A percentile compares a stretch with the other conserved stretches of the same genome.
These are phyloP conservation scores for Juncus inflexus DNA, from an alignment of 176 grass and related monocot genomes.

Conservation along the genomic window DNA sequence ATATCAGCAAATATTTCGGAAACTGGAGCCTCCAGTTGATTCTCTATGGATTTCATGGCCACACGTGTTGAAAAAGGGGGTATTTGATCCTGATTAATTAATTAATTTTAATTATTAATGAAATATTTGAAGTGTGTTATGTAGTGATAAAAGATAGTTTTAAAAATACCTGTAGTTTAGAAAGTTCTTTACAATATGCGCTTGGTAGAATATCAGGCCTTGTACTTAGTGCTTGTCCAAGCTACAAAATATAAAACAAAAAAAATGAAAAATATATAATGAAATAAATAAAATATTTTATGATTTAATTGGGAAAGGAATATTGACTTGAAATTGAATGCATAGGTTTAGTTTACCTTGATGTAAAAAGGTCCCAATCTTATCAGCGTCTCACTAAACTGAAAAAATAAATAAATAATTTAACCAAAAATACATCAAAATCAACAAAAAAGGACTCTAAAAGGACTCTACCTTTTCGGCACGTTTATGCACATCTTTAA, in stretches of 20 bases:
- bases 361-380: slow-evolving; percentile 86
- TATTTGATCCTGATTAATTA: slow-evolving; percentile 79
- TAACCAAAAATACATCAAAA: not conserved
- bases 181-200: slow-evolving; percentile 90
- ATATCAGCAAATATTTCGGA: slow-evolving; percentile 84
- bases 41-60: slow-evolving; percentile 78
- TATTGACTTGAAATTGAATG: slow-evolving; percentile 4
- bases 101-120: not conserved
- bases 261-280: slow-evolving; percentile 10
- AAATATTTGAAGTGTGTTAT: not conserved
- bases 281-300: slow-evolving; percentile 11
- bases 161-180: slow-evolving; percentile 67
- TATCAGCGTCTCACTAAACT: slow-evolving; percentile 90
- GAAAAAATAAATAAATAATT: slow-evolving; percentile 39
- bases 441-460: slow-evolving; percentile 3
- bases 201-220: slow-evolving; percentile 76
- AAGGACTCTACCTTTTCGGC: slow-evolving; percentile 62
- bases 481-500: slow-evolving; percentile 50
- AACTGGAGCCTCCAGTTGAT: slow-evolving; percentile 66
- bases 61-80: slow-evolving; percentile 82
- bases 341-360: slow-evolving; percentile 50
- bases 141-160: not conserved
- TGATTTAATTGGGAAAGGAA: not conserved
- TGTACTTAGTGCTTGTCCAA: slow-evolving; percentile 95
- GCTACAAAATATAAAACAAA: slow-evolving; percentile 37